A percentile compares a stretch with the other conserved stretches of the same genome.
These are phyloP conservation scores for Paecilomyces sp. DNA, from an alignment of 2,329 filamentous ascomycete species.

Conservation along the genomic window DNA sequence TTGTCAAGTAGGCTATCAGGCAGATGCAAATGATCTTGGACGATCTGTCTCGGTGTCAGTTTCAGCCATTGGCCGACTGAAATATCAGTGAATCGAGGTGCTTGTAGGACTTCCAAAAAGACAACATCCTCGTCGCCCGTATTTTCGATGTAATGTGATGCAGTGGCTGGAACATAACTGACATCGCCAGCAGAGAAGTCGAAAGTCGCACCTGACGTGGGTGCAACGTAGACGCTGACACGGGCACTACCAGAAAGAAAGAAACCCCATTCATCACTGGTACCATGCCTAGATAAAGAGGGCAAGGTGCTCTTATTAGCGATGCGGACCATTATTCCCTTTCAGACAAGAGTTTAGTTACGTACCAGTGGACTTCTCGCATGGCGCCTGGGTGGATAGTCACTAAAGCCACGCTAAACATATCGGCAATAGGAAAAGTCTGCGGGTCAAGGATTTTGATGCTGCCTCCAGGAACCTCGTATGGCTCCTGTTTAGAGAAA, in stretches of 20 bases:
- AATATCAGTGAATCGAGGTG: slow-evolving; percentile 39
- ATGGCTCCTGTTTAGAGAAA: slow-evolving; percentile 42
- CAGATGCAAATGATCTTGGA: slow-evolving; percentile 44
- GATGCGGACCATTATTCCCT: too few relatives aligned
- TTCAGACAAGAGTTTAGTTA: too few relatives aligned
- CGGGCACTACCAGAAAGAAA: slow-evolving; percentile 52
- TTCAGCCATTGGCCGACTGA: slow-evolving; percentile 33
- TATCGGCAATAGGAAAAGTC: slow-evolving; percentile 50
- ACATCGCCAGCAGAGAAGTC: slow-evolving; percentile 55
- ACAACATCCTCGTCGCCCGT: slow-evolving; percentile 51
- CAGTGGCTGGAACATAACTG: slow-evolving; percentile 50
- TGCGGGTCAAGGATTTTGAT: slow-evolving; percentile 54
- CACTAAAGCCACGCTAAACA: slow-evolving; percentile 52
- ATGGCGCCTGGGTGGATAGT: slow-evolving; percentile 56
- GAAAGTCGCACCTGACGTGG: slow-evolving; percentile 46
- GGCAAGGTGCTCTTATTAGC: slow-evolving; percentile 31
- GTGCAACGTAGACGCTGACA: slow-evolving; percentile 50
- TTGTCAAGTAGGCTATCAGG: slow-evolving; percentile 26
- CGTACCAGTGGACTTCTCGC: slow-evolving; percentile 59
- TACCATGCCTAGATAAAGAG: neutral
- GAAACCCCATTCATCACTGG: slow-evolving; percentile 53
- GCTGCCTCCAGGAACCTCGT: slow-evolving; percentile 47
- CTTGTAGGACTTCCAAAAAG: slow-evolving; percentile 54
- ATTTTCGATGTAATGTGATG: slow-evolving; percentile 57
- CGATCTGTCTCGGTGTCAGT: slow-evolving; percentile 43